Evolutionary conservation across 1,139 yeast genomes (phyloP).

Genomic region (Diutina rugosa): DNA sequence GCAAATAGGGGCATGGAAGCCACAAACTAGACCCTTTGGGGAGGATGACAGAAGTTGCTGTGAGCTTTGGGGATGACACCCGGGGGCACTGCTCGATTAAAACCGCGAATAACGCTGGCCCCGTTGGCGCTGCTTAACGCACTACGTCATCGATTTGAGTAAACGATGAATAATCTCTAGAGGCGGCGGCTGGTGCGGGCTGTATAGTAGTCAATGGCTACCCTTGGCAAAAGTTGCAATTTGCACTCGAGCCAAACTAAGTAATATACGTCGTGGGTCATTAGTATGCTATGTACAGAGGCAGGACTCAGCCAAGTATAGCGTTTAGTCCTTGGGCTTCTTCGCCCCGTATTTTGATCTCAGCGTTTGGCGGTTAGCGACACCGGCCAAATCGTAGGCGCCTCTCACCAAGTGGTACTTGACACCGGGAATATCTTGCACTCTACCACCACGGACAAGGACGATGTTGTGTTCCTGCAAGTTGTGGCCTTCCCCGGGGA

Average conservation of each 20-base stretch:
- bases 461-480: constrained; percentile 98
- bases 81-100: not conserved
- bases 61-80: no score
- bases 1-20: no score
- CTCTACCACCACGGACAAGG: constrained; percentile 92
- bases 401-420: constrained; percentile 93
- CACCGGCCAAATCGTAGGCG: constrained; percentile 86
- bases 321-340: constrained; percentile 42
- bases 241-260: not conserved
- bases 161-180: not conserved
- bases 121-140: no score
- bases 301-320: not conserved
- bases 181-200: not conserved
- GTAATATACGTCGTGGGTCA: not conserved
- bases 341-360: constrained; percentile 92
- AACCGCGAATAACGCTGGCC: not conserved
- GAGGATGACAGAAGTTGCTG: no score
- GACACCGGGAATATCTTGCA: constrained; percentile 97
- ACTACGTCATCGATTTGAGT: not conserved
- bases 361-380: constrained; percentile 80
- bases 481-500: constrained; percentile 98
- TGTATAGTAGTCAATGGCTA: not conserved
- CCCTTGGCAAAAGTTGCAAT: not conserved
- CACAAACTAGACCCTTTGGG: no score
- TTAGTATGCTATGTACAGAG: constrained; percentile 3